Conservation (phyloP, 73 alveolate genomes). For the Symbiodinium pilosum region DNA sequence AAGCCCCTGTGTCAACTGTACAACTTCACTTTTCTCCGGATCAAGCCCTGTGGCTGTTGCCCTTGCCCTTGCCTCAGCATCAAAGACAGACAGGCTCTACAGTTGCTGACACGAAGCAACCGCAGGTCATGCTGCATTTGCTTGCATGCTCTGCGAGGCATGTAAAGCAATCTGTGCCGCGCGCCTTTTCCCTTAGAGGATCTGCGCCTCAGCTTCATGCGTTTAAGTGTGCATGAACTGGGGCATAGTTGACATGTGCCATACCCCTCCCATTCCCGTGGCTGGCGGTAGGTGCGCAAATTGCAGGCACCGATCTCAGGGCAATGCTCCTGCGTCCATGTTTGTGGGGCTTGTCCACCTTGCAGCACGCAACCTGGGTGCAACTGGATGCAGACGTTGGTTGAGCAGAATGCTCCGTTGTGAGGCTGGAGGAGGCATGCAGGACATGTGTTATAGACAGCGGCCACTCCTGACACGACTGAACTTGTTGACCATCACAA, state of each 20-base stretch:
- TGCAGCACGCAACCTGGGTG: conserved; percentile 41
- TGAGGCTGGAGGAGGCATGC: too few species aligned
- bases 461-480: too few species aligned
- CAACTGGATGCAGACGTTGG: too few species aligned
- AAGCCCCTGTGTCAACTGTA: not conserved
- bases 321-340: not conserved
- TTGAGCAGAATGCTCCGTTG: too few species aligned
- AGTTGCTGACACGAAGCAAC: not conserved
- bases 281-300: too few species aligned
- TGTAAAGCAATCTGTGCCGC: not conserved
- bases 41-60: conserved; percentile 30
- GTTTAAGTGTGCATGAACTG: too few species aligned
- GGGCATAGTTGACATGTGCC: too few species aligned
- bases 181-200: not conserved
- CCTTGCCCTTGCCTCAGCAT: conserved; percentile 23
- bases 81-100: not conserved
- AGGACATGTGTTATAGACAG: too few species aligned
- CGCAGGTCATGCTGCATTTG: not conserved
- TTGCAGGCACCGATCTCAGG: too few species aligned
- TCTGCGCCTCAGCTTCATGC: not conserved
- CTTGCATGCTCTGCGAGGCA: not conserved
- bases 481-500: too few species aligned
- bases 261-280: too few species aligned
- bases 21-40: not conserved
- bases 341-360: conserved; percentile 3